Percentiles rank a stretch among this genome's conserved stretches.
phyloP scores from a whole-genome alignment of 2,329 filamentous ascomycete genomes.

The Apiospora kogelbergensis region DNA sequence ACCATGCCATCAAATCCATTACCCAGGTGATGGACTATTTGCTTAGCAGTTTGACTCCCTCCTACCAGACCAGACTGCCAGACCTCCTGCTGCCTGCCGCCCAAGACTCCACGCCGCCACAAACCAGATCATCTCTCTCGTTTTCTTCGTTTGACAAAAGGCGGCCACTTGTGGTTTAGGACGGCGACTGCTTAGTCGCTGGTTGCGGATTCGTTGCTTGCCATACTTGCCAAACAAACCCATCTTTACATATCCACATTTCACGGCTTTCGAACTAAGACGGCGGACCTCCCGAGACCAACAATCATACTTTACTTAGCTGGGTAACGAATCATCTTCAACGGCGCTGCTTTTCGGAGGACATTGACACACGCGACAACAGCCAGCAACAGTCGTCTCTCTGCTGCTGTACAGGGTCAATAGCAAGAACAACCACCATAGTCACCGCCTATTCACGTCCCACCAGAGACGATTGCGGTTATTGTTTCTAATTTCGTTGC shows the following conservation, averaged over 20 bases:
- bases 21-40: neutral
- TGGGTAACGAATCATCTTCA: conserved; percentile 5
- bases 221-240: neutral
- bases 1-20: conserved; percentile 2
- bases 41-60: neutral
- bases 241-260: neutral
- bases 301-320: conserved; percentile 7
- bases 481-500: neutral
- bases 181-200: neutral
- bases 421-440: neutral
- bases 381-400: neutral
- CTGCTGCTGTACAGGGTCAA: neutral
- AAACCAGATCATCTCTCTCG: neutral
- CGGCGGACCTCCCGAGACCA: conserved; percentile 6
- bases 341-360: conserved; percentile 6
- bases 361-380: conserved; percentile 6
- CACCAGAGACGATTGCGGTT: neutral
- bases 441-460: neutral
- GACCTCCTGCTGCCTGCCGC: neutral
- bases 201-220: no score
- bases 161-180: neutral
- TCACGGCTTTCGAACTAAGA: neutral
- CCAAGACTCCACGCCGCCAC: neutral
- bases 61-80: neutral
- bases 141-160: neutral